phyloP scores from a whole-genome alignment of 2,329 filamentous ascomycete species.

The Thelonectria discophora region DNA sequence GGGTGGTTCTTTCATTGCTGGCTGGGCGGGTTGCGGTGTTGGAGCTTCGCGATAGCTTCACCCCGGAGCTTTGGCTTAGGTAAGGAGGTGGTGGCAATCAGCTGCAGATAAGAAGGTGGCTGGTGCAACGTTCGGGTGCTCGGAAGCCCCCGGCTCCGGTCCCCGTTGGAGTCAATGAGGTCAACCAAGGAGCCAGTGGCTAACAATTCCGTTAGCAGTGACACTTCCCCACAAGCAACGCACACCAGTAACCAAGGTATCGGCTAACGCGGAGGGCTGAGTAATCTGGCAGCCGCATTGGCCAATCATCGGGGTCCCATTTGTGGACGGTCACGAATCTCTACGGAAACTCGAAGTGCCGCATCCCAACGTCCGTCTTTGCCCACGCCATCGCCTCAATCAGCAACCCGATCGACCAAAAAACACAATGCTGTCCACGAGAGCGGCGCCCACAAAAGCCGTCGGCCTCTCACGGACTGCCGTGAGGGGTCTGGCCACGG shows the following conservation, averaged over 20 bases:
- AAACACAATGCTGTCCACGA: constrained; percentile 56
- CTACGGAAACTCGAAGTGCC: constrained; percentile 49
- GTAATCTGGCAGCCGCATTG: constrained; percentile 47
- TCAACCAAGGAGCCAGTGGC: constrained; percentile 26
- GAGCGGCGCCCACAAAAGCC: constrained; percentile 52
- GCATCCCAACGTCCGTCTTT: constrained; percentile 45
- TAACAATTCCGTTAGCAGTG: constrained; percentile 35
- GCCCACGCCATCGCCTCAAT: constrained; percentile 41
- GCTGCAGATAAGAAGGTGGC: neutral
- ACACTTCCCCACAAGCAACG: constrained; percentile 10
- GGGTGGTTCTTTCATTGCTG: constrained; percentile 27
- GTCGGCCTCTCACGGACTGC: constrained; percentile 54
- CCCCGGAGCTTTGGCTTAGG: neutral
- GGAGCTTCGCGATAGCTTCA: neutral
- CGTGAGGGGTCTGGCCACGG: constrained; percentile 79
- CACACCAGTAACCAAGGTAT: constrained; percentile 27
- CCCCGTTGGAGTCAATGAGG: constrained; percentile 39
- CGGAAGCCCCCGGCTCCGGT: constrained; percentile 9
- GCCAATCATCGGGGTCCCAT: constrained; percentile 52
- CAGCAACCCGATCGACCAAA: constrained; percentile 45
- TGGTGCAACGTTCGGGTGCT: neutral
- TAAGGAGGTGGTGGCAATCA: neutral
- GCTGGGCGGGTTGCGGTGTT: neutral
- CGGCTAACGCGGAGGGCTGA: constrained; percentile 44
- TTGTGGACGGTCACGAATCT: constrained; percentile 49